phyloP scores from a whole-genome alignment of 495 filamentous ascomycete genomes.

The Tuber melanosporum region DNA sequence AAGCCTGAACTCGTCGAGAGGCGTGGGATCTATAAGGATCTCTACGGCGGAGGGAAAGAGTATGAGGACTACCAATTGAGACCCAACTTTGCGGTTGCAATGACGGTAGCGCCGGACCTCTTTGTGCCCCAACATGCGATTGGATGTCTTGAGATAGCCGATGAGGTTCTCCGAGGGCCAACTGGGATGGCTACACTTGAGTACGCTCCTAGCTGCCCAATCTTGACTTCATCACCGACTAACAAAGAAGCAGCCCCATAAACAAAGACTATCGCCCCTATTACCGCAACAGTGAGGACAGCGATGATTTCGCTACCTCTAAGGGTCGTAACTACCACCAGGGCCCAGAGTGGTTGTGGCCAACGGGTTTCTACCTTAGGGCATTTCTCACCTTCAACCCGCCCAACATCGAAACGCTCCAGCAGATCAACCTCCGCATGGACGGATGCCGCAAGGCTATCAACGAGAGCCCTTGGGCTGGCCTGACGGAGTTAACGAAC shows the following conservation, averaged over 20 bases:
- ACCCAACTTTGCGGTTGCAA: conserved; percentile 89
- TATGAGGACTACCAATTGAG: conserved; percentile 95
- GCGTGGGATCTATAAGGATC: conserved; percentile 94
- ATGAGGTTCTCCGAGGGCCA: conserved; percentile 72
- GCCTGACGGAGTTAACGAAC: conserved; percentile 88
- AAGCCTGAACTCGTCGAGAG: conserved; percentile 74
- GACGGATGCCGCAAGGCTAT: conserved; percentile 76
- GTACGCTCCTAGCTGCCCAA: conserved; percentile 7
- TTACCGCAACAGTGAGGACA: conserved; percentile 94
- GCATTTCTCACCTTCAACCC: conserved; percentile 88
- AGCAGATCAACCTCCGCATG: conserved; percentile 82
- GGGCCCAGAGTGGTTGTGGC: conserved; percentile 99
- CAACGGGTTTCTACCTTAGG: conserved; percentile 85
- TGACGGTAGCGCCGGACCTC: conserved; percentile 84
- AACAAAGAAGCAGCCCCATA: conserved; percentile 47
- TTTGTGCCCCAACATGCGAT: conserved; percentile 74
- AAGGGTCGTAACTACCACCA: conserved; percentile 98
- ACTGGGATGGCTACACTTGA: conserved; percentile 95
- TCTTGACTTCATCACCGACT: conserved; percentile 7
- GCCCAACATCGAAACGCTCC: conserved; percentile 74
- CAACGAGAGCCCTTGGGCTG: conserved; percentile 72
- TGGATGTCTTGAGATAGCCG: conserved; percentile 67
- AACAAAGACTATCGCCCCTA: conserved; percentile 89
- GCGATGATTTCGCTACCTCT: conserved; percentile 74
- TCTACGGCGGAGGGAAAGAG: conserved; percentile 77